Evolutionary conservation across 768 basidiomycete species (phyloP).

Genomic region (Termitomyces sp.): DNA sequence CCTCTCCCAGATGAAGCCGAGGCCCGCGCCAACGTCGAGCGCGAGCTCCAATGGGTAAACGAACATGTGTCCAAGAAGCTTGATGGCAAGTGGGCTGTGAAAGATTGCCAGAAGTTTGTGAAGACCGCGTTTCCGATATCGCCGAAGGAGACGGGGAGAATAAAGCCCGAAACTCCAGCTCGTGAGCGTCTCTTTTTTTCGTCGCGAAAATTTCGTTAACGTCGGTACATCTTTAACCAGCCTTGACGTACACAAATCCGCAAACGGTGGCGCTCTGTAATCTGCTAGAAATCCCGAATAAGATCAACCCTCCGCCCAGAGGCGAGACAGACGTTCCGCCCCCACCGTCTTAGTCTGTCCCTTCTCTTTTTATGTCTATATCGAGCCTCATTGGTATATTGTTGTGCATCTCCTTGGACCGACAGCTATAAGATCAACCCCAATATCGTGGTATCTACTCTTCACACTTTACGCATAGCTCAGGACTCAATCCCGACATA

Average conservation of each 20-base stretch:
- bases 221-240: slow-evolving; percentile 32
- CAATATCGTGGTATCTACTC: neutral
- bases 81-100: slow-evolving; percentile 34
- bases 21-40: slow-evolving; percentile 49
- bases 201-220: slow-evolving; percentile 23
- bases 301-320: slow-evolving; percentile 29
- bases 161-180: slow-evolving; percentile 17
- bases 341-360: neutral
- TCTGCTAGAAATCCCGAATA: slow-evolving; percentile 78
- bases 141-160: slow-evolving; percentile 26
- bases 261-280: slow-evolving; percentile 85
- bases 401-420: neutral
- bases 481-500: neutral
- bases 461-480: neutral
- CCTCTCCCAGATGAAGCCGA: slow-evolving; percentile 58
- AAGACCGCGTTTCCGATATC: slow-evolving; percentile 53
- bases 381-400: neutral
- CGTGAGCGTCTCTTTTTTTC: slow-evolving; percentile 28
- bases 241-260: slow-evolving; percentile 78
- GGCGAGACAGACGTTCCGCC: neutral
- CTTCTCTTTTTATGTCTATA: neutral
- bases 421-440: neutral
- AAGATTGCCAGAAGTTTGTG: slow-evolving; percentile 62
- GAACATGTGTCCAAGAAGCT: slow-evolving; percentile 45
- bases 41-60: slow-evolving; percentile 67